phyloP scores from a whole-genome alignment of 768 basidiomycete species.

The Pholiota microspora region DNA sequence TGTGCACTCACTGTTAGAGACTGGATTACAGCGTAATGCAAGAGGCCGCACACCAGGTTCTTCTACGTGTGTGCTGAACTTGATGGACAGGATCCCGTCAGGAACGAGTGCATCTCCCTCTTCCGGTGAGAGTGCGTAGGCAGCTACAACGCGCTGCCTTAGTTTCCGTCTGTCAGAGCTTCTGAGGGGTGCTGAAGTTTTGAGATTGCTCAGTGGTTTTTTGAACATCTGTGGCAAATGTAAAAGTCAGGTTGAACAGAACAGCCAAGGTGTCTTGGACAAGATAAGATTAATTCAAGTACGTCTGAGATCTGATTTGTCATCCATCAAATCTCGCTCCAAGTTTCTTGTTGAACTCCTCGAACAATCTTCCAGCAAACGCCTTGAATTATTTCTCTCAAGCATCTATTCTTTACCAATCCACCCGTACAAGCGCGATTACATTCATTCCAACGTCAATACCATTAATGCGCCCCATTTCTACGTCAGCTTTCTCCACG shows the following conservation, averaged over 20 bases:
- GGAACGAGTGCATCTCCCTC: constrained; percentile 71
- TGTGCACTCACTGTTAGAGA: constrained; percentile 24
- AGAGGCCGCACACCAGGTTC: constrained; percentile 59
- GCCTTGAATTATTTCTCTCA: not conserved
- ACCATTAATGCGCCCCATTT: not conserved
- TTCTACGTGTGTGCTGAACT: constrained; percentile 61
- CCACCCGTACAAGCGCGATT: not conserved
- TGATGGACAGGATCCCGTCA: constrained; percentile 66
- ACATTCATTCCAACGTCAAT: not conserved
- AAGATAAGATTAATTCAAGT: constrained; percentile 8
- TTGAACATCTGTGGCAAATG: constrained; percentile 67
- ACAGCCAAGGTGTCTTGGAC: too few relatives aligned
- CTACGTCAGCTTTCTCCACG: constrained; percentile 2
- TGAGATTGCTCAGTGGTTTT: constrained; percentile 64
- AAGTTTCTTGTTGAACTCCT: not conserved
- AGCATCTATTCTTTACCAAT: too few relatives aligned
- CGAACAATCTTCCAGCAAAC: not conserved
- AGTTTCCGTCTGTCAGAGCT: constrained; percentile 74
- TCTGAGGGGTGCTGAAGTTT: constrained; percentile 75
- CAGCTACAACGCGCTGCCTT: constrained; percentile 51
- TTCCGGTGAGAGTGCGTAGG: constrained; percentile 49
- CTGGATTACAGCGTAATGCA: not conserved
- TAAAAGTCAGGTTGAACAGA: not conserved
- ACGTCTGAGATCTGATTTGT: constrained; percentile 1
- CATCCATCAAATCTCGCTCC: constrained; percentile 1